Base-by-base conservation (phyloP, 1,139 yeast species). In the Pichia sp. region DNA sequence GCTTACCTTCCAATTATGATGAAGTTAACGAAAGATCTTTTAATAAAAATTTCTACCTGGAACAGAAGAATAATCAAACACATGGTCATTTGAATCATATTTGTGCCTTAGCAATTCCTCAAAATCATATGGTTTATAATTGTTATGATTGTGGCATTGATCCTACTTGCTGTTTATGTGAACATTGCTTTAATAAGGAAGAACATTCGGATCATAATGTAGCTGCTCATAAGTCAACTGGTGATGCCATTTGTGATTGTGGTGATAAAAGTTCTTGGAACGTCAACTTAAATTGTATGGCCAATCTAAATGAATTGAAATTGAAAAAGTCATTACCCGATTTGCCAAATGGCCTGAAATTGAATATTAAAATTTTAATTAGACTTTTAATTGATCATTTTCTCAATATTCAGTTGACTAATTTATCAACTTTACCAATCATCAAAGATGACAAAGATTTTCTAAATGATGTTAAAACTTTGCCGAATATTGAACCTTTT, bases 191-290 rank as follows among this genome's bases (percentile, higher is more conserved):
- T 66, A 82, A 83, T 61, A 74, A 76, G 47, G 71, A 72, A 3
- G 88, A 83, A 58, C 95, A 85, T 61, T 59, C 66, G 16, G 80
- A 74, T 42, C 94, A 85, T 60, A 76, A 76, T 52, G 85, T 85
- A 3, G 66, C 71, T 22, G 73, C 78, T 40, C 74, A 75, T 54
- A 68, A 70, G 12, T 73, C 86, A 4, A 55, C 64, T 3, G 82
- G 77, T 1, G 70, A 71, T 43, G 78, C 90, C 2, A 76, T 83
- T 24, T 92, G 97, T 63, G 97, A 92, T 63, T 92, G 97, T 68
- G 97, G 97, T 2, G 96, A 92, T 61, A 73, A 77, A 0, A 87
- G 83, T 53, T 95, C 96, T 0, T 90, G 95, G 82, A 74, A 70
- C 30, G 64, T 62, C 7, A 66, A 69, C 4, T 68, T 82, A 45